A percentile compares a stretch with the other conserved stretches of the same genome.
Conservation (phyloP, 305 asterid genomes). For the Fraxinus albicans region DNA sequence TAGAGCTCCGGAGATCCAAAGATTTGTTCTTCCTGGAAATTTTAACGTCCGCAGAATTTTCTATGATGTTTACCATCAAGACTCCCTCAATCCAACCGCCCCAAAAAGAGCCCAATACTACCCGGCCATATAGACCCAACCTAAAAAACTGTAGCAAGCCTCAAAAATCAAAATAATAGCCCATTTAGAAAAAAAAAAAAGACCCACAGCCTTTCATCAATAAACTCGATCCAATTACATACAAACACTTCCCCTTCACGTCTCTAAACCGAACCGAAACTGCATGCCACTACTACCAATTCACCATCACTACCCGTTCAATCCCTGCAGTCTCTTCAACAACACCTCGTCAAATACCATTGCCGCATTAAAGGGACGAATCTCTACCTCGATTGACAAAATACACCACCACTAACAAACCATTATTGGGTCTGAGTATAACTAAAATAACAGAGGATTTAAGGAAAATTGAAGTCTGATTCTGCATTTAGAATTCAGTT, state of each 20-base stretch:
- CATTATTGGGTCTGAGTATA: constrained; percentile 27
- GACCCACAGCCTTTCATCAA: neutral
- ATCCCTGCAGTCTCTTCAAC: neutral
- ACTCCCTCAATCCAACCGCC: neutral
- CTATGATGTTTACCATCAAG: neutral
- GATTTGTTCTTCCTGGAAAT: neutral
- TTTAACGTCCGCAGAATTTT: neutral
- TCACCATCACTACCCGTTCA: neutral
- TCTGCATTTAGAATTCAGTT: constrained; percentile 48
- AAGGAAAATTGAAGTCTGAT: constrained; percentile 44
- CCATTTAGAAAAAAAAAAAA: neutral
- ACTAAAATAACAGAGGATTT: constrained; percentile 22
- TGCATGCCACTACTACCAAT: neutral
- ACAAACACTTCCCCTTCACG: neutral
- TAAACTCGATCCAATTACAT: neutral
- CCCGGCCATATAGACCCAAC: neutral
- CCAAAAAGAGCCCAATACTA: neutral
- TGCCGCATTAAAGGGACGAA: neutral
- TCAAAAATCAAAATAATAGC: too few species aligned
- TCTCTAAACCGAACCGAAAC: neutral
- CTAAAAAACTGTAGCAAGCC: neutral
- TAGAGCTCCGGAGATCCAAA: neutral
- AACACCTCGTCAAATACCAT: neutral
- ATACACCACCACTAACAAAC: constrained; percentile 15
- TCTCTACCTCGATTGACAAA: neutral